A percentile compares a stretch with the other conserved stretches of the same genome.
Conservation (phyloP, 2,329 filamentous ascomycete species). For the Xylaria multiplex region DNA sequence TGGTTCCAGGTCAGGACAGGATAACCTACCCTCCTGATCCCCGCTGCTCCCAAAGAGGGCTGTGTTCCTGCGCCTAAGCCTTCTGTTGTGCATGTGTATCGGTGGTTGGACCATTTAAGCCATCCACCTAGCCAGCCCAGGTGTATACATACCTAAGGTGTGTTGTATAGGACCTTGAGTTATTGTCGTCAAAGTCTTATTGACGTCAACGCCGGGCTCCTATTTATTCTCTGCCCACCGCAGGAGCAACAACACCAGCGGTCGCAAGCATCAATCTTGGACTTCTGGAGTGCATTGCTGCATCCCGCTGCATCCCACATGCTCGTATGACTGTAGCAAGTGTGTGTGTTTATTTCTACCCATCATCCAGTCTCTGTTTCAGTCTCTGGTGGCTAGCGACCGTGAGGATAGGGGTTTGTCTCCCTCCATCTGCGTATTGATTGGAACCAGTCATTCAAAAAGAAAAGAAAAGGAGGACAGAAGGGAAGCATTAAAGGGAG, state of each 20-base stretch:
- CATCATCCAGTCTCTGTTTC: conserved; percentile 19
- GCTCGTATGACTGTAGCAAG: conserved; percentile 37
- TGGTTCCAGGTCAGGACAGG: conserved; percentile 15
- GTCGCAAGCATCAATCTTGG: conserved; percentile 12
- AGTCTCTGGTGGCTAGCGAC: conserved; percentile 20
- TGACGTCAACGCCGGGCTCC: conserved; percentile 16
- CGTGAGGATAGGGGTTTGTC: conserved; percentile 21
- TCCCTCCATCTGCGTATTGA: conserved; percentile 26
- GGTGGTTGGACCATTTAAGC: conserved; percentile 31
- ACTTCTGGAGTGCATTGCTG: conserved; percentile 19
- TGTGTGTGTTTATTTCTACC: conserved; percentile 24
- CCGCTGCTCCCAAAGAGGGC: conserved; percentile 32
- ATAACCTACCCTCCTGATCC: conserved; percentile 11
- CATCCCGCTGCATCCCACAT: conserved; percentile 27
- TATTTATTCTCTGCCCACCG: conserved; percentile 8
- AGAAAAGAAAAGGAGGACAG: neutral
- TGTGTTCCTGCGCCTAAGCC: conserved; percentile 32
- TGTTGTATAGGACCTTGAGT: conserved; percentile 1
- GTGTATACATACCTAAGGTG: conserved; percentile 4
- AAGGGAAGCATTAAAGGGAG: neutral
- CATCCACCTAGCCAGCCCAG: conserved; percentile 19
- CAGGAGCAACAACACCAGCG: conserved; percentile 10
- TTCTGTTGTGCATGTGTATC: conserved; percentile 36
- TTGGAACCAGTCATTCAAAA: conserved; percentile 23
- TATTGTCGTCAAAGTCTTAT: conserved; percentile 10